These are phyloP conservation scores for Globisporangium orthogonon DNA, from an alignment of 352 stramenopile species.

Conservation along the genomic window DNA sequence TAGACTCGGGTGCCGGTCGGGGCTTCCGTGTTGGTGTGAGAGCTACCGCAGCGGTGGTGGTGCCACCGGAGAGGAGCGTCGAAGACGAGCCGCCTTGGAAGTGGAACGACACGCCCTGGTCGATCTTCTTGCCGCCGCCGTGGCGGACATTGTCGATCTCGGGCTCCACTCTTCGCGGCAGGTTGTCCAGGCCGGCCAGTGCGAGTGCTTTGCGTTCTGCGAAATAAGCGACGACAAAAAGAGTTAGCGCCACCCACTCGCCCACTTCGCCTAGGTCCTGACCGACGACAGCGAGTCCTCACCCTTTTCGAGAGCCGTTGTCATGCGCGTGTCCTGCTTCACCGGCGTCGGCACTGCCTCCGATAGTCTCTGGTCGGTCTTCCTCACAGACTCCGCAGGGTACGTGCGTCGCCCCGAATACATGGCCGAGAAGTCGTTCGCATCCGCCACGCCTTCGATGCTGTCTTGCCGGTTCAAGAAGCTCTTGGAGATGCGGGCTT, in stretches of 20 bases:
- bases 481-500: conserved; percentile 62
- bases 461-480: conserved; percentile 30
- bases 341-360: conserved; percentile 16
- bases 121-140: conserved; percentile 3
- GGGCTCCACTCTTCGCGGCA: conserved; percentile 14
- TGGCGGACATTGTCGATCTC: conserved; percentile 13
- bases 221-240: neutral
- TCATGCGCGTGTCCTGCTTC: conserved; percentile 29
- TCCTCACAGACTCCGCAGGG: conserved; percentile 48
- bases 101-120: conserved; percentile 45
- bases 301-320: conserved; percentile 25
- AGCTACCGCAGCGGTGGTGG: conserved; percentile 13
- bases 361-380: conserved; percentile 35
- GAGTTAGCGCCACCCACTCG: neutral
- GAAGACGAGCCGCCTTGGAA: conserved; percentile 33
- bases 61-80: neutral
- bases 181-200: conserved; percentile 7
- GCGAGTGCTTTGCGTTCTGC: conserved; percentile 17
- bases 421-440: conserved; percentile 34
- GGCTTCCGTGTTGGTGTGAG: neutral
- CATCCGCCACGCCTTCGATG: conserved; percentile 16
- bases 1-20: conserved; percentile 5
- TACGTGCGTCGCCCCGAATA: conserved; percentile 66
- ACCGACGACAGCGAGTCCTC: neutral
- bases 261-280: neutral